Percentiles rank a stretch among this genome's conserved stretches.
Evolutionary conservation across 768 basidiomycete genomes (phyloP).

Genomic region (Termitomyces sp.): DNA sequence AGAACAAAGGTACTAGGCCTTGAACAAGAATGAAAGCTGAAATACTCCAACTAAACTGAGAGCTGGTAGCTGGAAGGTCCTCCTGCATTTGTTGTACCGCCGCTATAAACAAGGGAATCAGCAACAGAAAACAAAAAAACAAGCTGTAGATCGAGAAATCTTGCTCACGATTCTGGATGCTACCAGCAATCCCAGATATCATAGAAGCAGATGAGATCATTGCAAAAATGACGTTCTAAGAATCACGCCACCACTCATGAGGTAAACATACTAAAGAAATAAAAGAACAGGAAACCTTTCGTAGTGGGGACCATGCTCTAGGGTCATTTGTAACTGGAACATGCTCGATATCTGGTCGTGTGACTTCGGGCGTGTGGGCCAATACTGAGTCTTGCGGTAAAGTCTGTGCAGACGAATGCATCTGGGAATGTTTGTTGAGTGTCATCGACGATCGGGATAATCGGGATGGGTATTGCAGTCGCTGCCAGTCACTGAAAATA

Average conservation of each 20-base stretch:
- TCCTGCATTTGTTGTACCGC: slow-evolving; percentile 54
- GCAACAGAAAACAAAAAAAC: neutral
- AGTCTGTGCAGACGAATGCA: neutral
- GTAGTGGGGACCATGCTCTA: slow-evolving; percentile 46
- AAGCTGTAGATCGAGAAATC: neutral
- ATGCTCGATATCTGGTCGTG: slow-evolving; percentile 42
- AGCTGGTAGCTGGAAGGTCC: slow-evolving; percentile 52
- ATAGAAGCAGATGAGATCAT: slow-evolving; percentile 48
- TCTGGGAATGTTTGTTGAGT: slow-evolving; percentile 1
- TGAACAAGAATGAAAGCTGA: slow-evolving; percentile 70
- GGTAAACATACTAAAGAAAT: neutral
- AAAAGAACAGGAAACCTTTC: slow-evolving; percentile 37
- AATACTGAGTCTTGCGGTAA: neutral
- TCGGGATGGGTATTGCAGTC: neutral
- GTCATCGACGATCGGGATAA: slow-evolving; percentile 1
- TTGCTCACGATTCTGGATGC: slow-evolving; percentile 59
- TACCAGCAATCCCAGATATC: slow-evolving; percentile 52
- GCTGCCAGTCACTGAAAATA: slow-evolving; percentile 2
- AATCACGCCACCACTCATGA: neutral
- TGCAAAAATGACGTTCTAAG: slow-evolving; percentile 36
- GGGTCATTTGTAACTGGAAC: slow-evolving; percentile 56
- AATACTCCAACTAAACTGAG: slow-evolving; percentile 62
- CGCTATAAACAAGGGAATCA: slow-evolving; percentile 32
- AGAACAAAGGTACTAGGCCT: slow-evolving; percentile 59
- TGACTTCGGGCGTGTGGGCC: neutral